phyloP scores from a whole-genome alignment of 805 yeast genomes.

The Teunomyces aglyptinius region DNA sequence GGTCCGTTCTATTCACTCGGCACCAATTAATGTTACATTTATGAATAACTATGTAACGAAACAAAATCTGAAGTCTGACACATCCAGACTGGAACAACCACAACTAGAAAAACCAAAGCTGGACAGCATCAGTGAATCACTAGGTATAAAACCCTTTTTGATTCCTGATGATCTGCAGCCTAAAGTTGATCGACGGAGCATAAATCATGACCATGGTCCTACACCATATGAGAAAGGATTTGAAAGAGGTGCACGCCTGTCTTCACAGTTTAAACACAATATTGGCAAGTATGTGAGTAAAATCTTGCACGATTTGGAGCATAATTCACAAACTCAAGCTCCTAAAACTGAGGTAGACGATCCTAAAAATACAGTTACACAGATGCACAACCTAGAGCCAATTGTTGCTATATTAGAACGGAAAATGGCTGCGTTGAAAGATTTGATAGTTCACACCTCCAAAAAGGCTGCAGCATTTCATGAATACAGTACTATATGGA shows the following conservation, averaged over 20 bases:
- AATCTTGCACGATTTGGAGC: background rate
- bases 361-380: constrained; percentile 28
- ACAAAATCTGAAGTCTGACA: background rate
- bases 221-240: constrained; percentile 37
- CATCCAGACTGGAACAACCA: background rate
- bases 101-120: background rate
- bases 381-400: constrained; percentile 35
- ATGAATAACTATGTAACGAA: constrained; percentile 8
- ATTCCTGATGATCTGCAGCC: constrained; percentile 9
- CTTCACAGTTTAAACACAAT: constrained; percentile 13
- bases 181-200: background rate
- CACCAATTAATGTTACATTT: constrained; percentile 31
- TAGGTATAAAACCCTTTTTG: constrained; percentile 21
- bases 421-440: constrained; percentile 27
- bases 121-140: constrained; percentile 6
- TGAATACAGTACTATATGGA: constrained; percentile 27
- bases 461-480: constrained; percentile 27
- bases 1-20: constrained; percentile 13
- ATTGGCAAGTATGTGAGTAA: constrained; percentile 9
- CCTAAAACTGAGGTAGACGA: background rate
- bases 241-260: constrained; percentile 30
- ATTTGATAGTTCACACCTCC: constrained; percentile 23
- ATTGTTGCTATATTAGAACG: constrained; percentile 27
- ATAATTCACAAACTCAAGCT: background rate
- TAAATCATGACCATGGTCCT: constrained; percentile 21